phyloP scores from a whole-genome alignment of 2,329 filamentous ascomycete species.

The Clonostachys sp. region DNA sequence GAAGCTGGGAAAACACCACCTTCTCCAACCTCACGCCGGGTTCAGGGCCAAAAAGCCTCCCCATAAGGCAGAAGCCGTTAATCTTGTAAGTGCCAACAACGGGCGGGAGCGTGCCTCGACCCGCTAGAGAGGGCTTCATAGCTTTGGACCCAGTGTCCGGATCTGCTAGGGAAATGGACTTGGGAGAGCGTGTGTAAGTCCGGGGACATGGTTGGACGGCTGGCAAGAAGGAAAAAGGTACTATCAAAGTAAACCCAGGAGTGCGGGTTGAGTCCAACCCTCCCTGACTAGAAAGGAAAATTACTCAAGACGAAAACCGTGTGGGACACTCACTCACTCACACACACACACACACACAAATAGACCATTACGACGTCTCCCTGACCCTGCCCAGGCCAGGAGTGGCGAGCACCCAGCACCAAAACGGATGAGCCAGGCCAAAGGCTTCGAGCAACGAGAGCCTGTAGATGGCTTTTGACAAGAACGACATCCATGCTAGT shows the following conservation, averaged over 20 bases:
- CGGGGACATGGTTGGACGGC: constrained; percentile 18
- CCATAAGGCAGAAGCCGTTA: too few species aligned
- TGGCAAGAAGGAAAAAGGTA: too few species aligned
- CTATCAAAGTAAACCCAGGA: not conserved
- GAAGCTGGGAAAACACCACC: too few species aligned
- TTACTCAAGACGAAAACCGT: constrained; percentile 27
- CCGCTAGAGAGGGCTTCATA: not conserved
- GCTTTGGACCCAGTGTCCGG: not conserved
- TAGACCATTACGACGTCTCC: too few species aligned
- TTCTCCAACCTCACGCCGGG: not conserved
- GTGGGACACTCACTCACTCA: too few species aligned
- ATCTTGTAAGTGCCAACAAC: not conserved
- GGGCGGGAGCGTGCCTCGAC: not conserved
- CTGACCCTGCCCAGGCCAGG: too few species aligned
- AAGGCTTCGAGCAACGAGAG: constrained; percentile 16
- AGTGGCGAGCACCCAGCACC: too few species aligned
- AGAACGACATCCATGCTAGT: constrained; percentile 12
- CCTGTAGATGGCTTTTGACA: constrained; percentile 18
- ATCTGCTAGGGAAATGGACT: not conserved
- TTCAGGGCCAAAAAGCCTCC: not conserved
- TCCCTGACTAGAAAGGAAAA: constrained; percentile 21
- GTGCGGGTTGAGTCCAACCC: not conserved
- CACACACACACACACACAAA: too few species aligned
- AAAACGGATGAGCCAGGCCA: not conserved
- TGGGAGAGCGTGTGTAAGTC: constrained; percentile 6